Percentiles rank a stretch among this genome's conserved stretches.
phyloP scores from a whole-genome alignment of 495 filamentous ascomycete genomes.

The Diplogelasinospora grovesii region DNA sequence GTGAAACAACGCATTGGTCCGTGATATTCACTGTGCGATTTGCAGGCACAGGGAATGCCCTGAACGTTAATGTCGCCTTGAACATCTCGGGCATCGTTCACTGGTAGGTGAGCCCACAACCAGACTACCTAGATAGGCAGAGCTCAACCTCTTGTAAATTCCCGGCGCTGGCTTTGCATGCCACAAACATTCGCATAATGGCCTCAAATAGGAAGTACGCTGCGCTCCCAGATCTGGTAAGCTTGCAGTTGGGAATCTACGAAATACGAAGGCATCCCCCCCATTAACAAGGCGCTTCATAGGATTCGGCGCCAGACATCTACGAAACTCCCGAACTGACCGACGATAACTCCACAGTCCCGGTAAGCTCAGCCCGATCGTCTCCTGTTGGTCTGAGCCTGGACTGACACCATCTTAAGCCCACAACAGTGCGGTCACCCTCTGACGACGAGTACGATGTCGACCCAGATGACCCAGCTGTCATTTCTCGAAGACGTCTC shows the following conservation, averaged over 20 bases:
- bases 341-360: conserved; percentile 79
- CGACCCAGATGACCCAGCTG: conserved; percentile 53
- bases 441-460: conserved; percentile 60
- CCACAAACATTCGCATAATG: no score
- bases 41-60: no score
- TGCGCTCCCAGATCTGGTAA: conserved; percentile 74
- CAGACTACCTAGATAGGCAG: no score
- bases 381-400: conserved; percentile 1
- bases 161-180: no score
- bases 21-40: no score
- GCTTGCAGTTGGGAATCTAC: conserved; percentile 8
- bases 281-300: conserved; percentile 7
- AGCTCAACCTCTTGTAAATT: no score
- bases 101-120: no score
- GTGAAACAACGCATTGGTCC: no score
- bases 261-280: conserved; percentile 10
- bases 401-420: conserved; percentile 36
- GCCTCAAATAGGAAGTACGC: conserved; percentile 67
- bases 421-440: conserved; percentile 56
- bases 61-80: no score
- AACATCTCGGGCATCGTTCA: no score
- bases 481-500: conserved; percentile 67
- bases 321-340: conserved; percentile 92
- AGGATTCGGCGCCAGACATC: conserved; percentile 88
- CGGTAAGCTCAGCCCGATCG: conserved; percentile 40